phyloP scores from a whole-genome alignment of 176 grass and related monocot genomes.

The Carex parvula region DNA sequence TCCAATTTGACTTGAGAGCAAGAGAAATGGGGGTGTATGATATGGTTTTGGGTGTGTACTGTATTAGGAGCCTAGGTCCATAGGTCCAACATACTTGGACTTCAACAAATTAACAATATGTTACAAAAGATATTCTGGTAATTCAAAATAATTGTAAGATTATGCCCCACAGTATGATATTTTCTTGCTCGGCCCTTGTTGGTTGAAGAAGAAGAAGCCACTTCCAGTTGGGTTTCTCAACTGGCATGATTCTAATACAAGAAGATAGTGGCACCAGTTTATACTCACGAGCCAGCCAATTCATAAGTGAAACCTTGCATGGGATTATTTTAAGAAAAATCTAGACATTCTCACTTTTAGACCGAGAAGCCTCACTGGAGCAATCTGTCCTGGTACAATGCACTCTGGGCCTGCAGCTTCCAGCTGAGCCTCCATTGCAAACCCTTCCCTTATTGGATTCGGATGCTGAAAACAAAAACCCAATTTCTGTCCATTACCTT shows the following conservation, averaged over 20 bases:
- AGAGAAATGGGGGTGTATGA: not conserved
- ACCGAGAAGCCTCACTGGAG: conserved; percentile 76
- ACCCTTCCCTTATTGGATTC: conserved; percentile 78
- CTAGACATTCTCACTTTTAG: conserved; percentile 55
- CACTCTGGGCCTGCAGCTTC: conserved; percentile 94
- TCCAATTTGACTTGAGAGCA: not conserved
- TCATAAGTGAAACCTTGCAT: not conserved
- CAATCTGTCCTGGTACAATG: conserved; percentile 77
- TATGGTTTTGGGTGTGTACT: not conserved
- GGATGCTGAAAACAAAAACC: conserved; percentile 51
- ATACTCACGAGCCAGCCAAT: not conserved
- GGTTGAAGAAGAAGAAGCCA: no score
- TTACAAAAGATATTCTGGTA: not conserved
- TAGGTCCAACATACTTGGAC: not conserved
- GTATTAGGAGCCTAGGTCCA: not conserved
- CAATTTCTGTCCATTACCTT: not conserved
- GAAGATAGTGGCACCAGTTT: not conserved
- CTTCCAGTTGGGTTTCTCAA: not conserved
- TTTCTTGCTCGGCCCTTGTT: not conserved
- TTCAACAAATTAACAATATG: not conserved
- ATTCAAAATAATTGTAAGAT: not conserved
- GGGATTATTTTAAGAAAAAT: not conserved
- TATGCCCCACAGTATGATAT: not conserved
- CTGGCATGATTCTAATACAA: not conserved
- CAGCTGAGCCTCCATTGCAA: conserved; percentile 80